Base-by-base conservation (phyloP, 2,329 filamentous ascomycete species). In the Nemania bipapillata region DNA sequence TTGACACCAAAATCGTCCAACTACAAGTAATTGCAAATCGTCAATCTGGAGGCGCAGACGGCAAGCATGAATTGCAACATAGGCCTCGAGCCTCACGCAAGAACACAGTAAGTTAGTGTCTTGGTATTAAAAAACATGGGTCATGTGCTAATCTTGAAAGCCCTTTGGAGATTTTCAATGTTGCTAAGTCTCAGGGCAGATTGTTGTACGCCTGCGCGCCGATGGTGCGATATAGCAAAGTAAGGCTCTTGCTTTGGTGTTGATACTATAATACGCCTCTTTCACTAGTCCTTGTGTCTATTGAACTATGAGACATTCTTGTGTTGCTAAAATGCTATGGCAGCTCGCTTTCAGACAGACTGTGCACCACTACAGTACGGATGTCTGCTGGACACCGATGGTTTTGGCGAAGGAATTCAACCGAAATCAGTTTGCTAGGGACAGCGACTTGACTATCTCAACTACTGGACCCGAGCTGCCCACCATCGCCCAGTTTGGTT, bases 321-420 rank as follows among this genome's bases (percentile, higher is more conserved):
- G 7, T n/a, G 9, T 58, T 35, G 7, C 58, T 66, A 58, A 67
- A 49, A 7, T 3, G 40, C 26, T 5, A 28, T 55, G 22, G 30
- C 20, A 73, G 73, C 85, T 92, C 49, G 90, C 90, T 53, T 92
- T 92, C 76, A 86, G 90, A 55, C 86, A 91, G 73, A 89, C 90
- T 0, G 87, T 90, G 2, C 84, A 88, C 69, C 82, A 86, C 55
- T 92, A 90, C 77, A 87, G 86, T 55, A 86, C 87, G 17, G 90
- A 92, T 77, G 77, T 92, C 6, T 89, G 86, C 72, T 92, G 90
- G 86, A 91, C 90, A 1, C 90, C 90, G 50, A 92, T 92, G 90
- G 87, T 91, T 63, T 81, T 91, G 2, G 88, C 89, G 59, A 91
- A 90, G 74, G 89, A 91, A 76, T 91, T 91, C 77, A 90, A 90